Conservation (phyloP, 2,329 filamentous ascomycete genomes). For the Colletotrichum eremochloae region DNA sequence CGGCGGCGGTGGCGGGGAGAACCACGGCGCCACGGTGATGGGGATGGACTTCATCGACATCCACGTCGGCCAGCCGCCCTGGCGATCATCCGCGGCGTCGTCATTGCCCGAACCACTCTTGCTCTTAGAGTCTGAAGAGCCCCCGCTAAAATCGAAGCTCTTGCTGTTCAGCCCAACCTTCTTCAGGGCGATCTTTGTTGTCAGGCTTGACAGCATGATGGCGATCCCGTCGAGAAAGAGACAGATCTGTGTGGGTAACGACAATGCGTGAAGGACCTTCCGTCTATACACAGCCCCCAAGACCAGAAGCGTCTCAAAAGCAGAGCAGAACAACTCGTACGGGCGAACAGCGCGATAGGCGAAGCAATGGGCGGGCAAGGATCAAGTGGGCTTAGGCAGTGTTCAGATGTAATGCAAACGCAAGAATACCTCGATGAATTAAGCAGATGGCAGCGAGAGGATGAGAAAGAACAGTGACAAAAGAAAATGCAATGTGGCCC, state of each 20-base stretch:
- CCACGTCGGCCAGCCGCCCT: slow-evolving; percentile 59
- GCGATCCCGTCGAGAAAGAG: slow-evolving; percentile 21
- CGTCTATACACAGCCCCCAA: neutral
- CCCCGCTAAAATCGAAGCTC: slow-evolving; percentile 57
- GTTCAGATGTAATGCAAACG: slow-evolving; percentile 21
- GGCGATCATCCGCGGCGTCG: slow-evolving; percentile 42
- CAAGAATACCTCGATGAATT: slow-evolving; percentile 17
- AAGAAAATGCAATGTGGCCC: slow-evolving; percentile 20
- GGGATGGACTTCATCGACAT: slow-evolving; percentile 64
- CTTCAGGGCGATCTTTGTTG: slow-evolving; percentile 70
- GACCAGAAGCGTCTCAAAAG: slow-evolving; percentile 8
- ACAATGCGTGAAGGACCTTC: neutral
- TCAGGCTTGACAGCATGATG: slow-evolving; percentile 68
- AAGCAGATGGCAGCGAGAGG: neutral
- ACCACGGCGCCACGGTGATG: slow-evolving; percentile 66
- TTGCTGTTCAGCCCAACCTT: slow-evolving; percentile 68
- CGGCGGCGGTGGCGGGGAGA: slow-evolving; percentile 65
- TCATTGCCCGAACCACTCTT: slow-evolving; percentile 47
- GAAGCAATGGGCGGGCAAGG: slow-evolving; percentile 18
- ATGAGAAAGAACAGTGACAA: neutral
- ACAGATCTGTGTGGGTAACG: neutral
- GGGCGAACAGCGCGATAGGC: slow-evolving; percentile 10
- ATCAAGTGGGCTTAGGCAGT: slow-evolving; percentile 27
- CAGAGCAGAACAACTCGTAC: neutral
- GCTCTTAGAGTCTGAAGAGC: slow-evolving; percentile 51